phyloP scores from a whole-genome alignment of 1,139 yeast species.

The Blastobotrys capitulatus region DNA sequence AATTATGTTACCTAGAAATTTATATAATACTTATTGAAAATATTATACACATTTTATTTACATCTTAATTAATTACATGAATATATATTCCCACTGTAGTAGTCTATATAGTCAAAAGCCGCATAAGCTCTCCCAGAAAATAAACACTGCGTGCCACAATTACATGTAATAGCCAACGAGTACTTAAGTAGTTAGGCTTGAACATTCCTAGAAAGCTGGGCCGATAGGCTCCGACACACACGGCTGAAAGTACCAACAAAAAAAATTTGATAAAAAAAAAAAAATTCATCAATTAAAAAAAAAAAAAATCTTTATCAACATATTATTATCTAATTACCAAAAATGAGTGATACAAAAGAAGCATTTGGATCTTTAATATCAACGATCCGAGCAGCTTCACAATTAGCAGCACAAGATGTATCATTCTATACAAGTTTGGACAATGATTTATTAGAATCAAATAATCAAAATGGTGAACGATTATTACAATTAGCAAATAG shows the following conservation, averaged over 20 bases:
- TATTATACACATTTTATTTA: background rate
- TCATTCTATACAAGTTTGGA: conserved; percentile 71
- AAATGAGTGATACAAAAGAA: conserved; percentile 14
- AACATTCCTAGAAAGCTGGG: too few species aligned
- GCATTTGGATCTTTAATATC: conserved; percentile 23
- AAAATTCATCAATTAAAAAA: background rate
- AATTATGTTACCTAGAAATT: background rate
- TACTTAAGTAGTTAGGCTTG: too few species aligned
- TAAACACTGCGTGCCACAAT: too few species aligned
- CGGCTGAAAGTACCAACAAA: too few species aligned
- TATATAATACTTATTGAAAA: background rate
- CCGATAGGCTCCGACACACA: too few species aligned
- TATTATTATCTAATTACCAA: background rate
- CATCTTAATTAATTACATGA: too few species aligned
- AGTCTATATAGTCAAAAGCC: too few species aligned
- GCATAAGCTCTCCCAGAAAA: too few species aligned
- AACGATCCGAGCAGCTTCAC: conserved; percentile 63
- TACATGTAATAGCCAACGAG: too few species aligned
- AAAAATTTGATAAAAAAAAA: too few species aligned
- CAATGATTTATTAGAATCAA: conserved; percentile 38
- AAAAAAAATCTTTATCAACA: background rate
- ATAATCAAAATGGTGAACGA: conserved; percentile 41
- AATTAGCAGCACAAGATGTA: conserved; percentile 76
- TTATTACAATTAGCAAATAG: conserved; percentile 51
- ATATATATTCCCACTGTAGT: too few species aligned